Base-by-base conservation (phyloP, 2,329 filamentous ascomycete species). In the Tolypocladium album region DNA sequence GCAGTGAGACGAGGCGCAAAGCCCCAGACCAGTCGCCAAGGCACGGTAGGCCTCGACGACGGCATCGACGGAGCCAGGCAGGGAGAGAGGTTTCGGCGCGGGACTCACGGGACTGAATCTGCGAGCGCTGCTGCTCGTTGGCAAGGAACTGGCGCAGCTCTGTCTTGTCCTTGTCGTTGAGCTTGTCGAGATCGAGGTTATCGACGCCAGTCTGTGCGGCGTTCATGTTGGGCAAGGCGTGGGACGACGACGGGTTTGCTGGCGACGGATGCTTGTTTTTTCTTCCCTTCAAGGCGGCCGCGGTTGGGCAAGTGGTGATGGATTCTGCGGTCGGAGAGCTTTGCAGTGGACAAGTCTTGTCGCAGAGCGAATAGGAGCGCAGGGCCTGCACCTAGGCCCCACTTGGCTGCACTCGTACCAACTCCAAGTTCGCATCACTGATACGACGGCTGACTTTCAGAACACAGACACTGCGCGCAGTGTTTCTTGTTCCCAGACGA, bases 121-220 rank as follows among this genome's bases (percentile, higher is more conserved):
- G 79, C n/a, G 89, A 84, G 74, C 94, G 94, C 76, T 97, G 90
- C 65, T 84, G 82, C 79, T 97, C 92, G 71, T 89, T 91, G 67
- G 85, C 78, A 61, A 97, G 81, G 75, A 96, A 93, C 71, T 91
- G 86, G 70, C 91, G 89, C 52, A 99, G 83, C 76, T 97, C 92
- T 65, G 85, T 81, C 82, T 92, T 94, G 76, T 97, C 92, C 70
- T 84, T 83, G 62, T 90, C 87, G 69, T 84, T 88, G 71, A 97
- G 87, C 75, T 86, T 86, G 69, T 85, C 83, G 66, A 93, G 78
- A 70, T 92, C 89, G 69, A 86, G 68, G 62, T 81, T 76, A 61
- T 79, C 76, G 70, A 83, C 71, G 57, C 67, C 70, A 27, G 70
- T 66, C 58, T 71, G 70, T 13, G 72, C 69, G 31, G 70, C 61